phyloP scores from a whole-genome alignment of 306 rosid species.

The Acacia melanoxylon region DNA sequence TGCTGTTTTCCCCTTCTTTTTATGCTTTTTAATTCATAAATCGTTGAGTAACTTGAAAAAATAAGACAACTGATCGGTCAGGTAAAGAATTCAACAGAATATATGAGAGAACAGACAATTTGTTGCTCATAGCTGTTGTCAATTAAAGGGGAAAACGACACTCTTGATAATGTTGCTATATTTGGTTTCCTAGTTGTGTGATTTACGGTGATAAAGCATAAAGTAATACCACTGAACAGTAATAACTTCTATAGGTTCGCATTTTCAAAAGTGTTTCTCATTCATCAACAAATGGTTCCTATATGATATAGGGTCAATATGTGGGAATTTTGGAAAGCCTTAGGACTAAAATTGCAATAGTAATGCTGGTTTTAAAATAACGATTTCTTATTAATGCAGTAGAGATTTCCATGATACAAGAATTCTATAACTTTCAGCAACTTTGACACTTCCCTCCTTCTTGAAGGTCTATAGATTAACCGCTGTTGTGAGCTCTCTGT shows the following conservation, averaged over 20 bases:
- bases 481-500: conserved; percentile 50
- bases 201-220: conserved; percentile 7
- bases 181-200: background rate
- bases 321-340: conserved; percentile 1
- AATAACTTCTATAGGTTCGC: background rate
- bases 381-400: background rate
- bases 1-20: background rate
- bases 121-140: background rate
- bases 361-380: conserved; percentile 9
- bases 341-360: conserved; percentile 8
- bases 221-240: background rate
- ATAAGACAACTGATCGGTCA: background rate
- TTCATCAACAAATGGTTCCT: background rate
- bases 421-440: background rate
- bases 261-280: background rate
- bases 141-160: background rate
- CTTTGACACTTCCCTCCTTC: conserved; percentile 31
- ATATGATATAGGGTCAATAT: background rate
- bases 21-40: background rate
- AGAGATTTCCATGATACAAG: background rate
- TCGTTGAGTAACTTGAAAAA: background rate
- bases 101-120: conserved; percentile 3
- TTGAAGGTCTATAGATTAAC: conserved; percentile 79
- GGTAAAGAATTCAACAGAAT: background rate
- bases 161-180: conserved; percentile 13